Conservation (phyloP, 805 yeast genomes). For the Clavispora asparagi region DNA sequence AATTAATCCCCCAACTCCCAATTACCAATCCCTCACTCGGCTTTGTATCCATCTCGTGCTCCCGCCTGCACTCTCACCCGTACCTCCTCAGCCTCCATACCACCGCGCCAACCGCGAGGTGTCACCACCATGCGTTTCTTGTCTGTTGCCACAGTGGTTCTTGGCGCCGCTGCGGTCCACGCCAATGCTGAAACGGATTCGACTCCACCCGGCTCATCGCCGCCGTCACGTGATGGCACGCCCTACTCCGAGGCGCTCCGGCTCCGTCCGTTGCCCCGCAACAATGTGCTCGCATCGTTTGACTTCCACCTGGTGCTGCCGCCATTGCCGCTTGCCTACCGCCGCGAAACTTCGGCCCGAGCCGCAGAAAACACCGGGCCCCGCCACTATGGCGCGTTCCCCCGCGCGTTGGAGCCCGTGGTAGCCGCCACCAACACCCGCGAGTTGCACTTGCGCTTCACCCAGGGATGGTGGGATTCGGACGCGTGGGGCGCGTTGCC, state of each 20-base stretch:
- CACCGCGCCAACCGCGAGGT: not conserved
- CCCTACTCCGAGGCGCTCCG: slow-evolving; percentile 55
- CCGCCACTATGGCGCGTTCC: slow-evolving; percentile 64
- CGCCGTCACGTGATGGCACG: not conserved
- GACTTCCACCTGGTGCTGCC: slow-evolving; percentile 60
- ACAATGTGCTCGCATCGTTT: slow-evolving; percentile 66
- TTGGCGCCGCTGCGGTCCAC: slow-evolving; percentile 2
- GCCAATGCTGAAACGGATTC: not conserved
- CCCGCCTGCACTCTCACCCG: not conserved
- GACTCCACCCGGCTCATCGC: not conserved
- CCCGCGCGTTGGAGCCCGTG: slow-evolving; percentile 76
- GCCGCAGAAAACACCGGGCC: not conserved
- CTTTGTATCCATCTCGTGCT: too few species aligned
- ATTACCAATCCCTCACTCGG: too few species aligned
- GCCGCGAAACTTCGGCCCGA: slow-evolving; percentile 4
- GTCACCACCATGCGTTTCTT: slow-evolving; percentile 1
- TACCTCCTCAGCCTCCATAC: not conserved
- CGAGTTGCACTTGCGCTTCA: slow-evolving; percentile 78
- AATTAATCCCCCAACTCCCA: too few species aligned
- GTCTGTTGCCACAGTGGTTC: not conserved
- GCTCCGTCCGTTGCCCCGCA: slow-evolving; percentile 69
- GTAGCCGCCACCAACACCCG: slow-evolving; percentile 60
- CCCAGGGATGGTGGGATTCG: slow-evolving; percentile 95
- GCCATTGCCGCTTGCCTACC: slow-evolving; percentile 20
- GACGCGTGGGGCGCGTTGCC: slow-evolving; percentile 85